These are phyloP conservation scores for Aspergillus haitiensis DNA, from an alignment of 495 filamentous ascomycete genomes.

Conservation along the genomic window DNA sequence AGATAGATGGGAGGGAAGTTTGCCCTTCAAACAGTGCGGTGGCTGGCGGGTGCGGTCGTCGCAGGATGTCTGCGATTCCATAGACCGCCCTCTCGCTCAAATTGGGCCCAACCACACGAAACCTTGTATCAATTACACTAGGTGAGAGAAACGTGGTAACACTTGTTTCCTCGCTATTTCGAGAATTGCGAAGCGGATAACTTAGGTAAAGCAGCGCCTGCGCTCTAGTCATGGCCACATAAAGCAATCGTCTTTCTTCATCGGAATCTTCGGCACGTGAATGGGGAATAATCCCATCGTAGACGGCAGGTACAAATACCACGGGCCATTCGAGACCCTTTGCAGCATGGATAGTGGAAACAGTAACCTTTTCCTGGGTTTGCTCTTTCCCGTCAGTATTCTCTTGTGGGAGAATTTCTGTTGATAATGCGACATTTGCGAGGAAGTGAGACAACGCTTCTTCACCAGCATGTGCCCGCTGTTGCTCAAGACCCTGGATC, in stretches of 20 bases:
- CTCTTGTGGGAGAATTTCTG: constrained; percentile 64
- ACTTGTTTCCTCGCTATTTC: constrained; percentile 58
- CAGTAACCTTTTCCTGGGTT: constrained; percentile 68
- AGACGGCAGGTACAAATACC: constrained; percentile 90
- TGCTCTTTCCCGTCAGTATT: constrained; percentile 52
- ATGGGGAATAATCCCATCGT: constrained; percentile 92
- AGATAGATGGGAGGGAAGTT: constrained; percentile 46
- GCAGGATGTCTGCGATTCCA: constrained; percentile 62
- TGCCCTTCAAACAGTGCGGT: constrained; percentile 49
- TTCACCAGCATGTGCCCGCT: constrained; percentile 54
- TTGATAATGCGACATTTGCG: constrained; percentile 83
- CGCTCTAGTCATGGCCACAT: constrained; percentile 97
- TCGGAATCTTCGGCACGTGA: constrained; percentile 85
- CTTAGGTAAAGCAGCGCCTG: constrained; percentile 90
- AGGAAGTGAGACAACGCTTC: constrained; percentile 78
- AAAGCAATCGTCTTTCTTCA: constrained; percentile 88
- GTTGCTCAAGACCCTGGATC: constrained; percentile 73
- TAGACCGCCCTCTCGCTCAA: constrained; percentile 56
- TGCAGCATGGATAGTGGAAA: constrained; percentile 95
- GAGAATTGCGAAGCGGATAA: constrained; percentile 66
- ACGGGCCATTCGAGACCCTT: constrained; percentile 98
- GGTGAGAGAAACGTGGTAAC: constrained; percentile 63
- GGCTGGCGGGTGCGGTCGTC: constrained; percentile 53
- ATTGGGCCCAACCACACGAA: constrained; percentile 59
- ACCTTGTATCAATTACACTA: constrained; percentile 44